A percentile compares a stretch with the other conserved stretches of the same genome.
These are phyloP conservation scores for Arthrobotrys musiformis DNA, from an alignment of 2,329 filamentous ascomycete genomes.

Conservation along the genomic window DNA sequence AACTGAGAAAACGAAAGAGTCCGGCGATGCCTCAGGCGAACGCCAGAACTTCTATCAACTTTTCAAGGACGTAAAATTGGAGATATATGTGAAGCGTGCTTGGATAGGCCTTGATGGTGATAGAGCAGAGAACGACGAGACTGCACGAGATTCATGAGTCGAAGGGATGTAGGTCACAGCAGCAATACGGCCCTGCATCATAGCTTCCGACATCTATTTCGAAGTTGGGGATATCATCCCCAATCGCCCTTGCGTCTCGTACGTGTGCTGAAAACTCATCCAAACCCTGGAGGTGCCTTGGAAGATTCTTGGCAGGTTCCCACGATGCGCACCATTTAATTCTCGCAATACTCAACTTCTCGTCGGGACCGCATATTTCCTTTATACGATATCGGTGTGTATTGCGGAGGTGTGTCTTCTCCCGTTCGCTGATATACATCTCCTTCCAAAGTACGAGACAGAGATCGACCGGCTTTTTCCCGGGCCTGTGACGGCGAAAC, in stretches of 20 bases:
- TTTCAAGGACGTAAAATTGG: too few relatives aligned
- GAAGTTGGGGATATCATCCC: background rate
- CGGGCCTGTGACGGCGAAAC: background rate
- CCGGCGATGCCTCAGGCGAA: too few relatives aligned
- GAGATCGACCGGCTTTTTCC: background rate
- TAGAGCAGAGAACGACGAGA: too few relatives aligned
- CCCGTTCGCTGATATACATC: conserved; percentile 12
- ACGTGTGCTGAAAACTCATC: background rate
- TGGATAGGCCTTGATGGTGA: too few relatives aligned
- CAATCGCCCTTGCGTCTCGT: background rate
- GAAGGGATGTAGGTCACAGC: background rate
- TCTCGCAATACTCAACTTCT: background rate
- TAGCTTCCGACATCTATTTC: background rate
- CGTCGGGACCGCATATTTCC: background rate
- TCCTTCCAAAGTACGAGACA: conserved; percentile 17
- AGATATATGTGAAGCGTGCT: too few relatives aligned
- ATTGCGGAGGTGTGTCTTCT: background rate
- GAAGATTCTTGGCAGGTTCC: conserved; percentile 1
- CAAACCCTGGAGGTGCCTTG: background rate
- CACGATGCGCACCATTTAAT: conserved; percentile 10
- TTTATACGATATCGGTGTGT: conserved; percentile 12
- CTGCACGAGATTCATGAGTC: background rate
- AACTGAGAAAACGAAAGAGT: too few relatives aligned
- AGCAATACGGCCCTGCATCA: background rate
- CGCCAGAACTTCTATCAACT: too few relatives aligned